Evolutionary conservation across 1,284 basidiomycete genomes (phyloP).

Genomic region (Ustilago bromivora): DNA sequence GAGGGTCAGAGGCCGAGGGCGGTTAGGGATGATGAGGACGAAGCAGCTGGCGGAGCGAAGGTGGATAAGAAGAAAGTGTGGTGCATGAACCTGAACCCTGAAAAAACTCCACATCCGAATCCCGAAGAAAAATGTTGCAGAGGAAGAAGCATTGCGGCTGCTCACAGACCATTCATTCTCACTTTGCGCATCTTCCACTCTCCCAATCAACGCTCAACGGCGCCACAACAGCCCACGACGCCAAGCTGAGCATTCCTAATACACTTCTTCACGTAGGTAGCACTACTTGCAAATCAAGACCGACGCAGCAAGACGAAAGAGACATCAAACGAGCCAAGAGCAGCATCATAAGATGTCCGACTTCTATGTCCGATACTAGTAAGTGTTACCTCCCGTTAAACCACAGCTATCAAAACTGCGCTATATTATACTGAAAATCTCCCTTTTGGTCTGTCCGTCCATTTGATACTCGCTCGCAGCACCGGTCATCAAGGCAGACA

Average conservation of each 20-base stretch:
- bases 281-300: background rate
- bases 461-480: constrained; percentile 24
- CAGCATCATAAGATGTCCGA: constrained; percentile 53
- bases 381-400: constrained; percentile 18
- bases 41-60: background rate
- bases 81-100: constrained; percentile 9
- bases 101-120: constrained; percentile 40
- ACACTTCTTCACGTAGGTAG: too few species aligned
- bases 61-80: background rate
- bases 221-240: background rate
- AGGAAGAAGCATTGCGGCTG: background rate
- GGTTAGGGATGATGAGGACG: background rate
- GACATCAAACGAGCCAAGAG: background rate
- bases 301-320: background rate
- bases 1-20: background rate
- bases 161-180: constrained; percentile 14
- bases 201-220: background rate
- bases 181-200: background rate
- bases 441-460: background rate
- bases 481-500: constrained; percentile 67
- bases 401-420: background rate
- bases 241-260: too few species aligned
- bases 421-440: background rate
- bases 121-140: constrained; percentile 12
- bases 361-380: constrained; percentile 69